Conservation (phyloP, 345 rosid genomes). For the Streptanthus diversifolius region DNA sequence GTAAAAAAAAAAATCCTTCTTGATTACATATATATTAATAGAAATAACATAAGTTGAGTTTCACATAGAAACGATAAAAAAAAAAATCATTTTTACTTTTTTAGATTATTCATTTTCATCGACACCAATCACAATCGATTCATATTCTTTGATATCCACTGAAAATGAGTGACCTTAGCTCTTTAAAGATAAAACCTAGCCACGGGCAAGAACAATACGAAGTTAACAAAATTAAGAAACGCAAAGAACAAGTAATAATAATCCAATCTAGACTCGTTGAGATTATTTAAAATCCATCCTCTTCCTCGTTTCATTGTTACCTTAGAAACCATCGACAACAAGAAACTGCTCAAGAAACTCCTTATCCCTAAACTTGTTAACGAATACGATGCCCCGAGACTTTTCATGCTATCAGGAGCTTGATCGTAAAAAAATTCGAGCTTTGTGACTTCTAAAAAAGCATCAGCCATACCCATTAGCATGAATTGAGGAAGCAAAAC, state of each 20-base stretch:
- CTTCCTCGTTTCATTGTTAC: conserved; percentile 45
- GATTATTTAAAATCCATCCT: conserved; percentile 66
- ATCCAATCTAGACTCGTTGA: conserved; percentile 60
- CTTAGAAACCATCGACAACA: conserved; percentile 45
- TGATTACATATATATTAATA: too few species aligned
- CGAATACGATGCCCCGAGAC: conserved; percentile 67
- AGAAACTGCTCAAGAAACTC: conserved; percentile 56
- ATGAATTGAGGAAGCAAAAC: conserved; percentile 68
- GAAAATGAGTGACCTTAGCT: conserved; percentile 49
- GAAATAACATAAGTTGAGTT: too few species aligned
- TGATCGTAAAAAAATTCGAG: conserved; percentile 84
- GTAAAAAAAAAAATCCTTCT: too few species aligned
- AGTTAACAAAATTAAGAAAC: conserved; percentile 44
- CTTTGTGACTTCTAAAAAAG: conserved; percentile 69
- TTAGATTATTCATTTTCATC: not conserved
- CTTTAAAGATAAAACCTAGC: conserved; percentile 53
- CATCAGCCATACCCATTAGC: conserved; percentile 64
- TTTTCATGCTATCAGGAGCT: conserved; percentile 75
- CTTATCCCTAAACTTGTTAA: conserved; percentile 57
- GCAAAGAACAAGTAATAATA: conserved; percentile 61
- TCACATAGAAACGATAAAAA: too few species aligned
- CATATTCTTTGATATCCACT: conserved; percentile 50
- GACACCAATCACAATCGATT: conserved; percentile 35
- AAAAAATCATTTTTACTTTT: too few species aligned
- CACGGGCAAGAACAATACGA: conserved; percentile 49